These are phyloP conservation scores for Cordyceps sp. DNA, from an alignment of 2,329 filamentous ascomycete genomes.

Conservation along the genomic window DNA sequence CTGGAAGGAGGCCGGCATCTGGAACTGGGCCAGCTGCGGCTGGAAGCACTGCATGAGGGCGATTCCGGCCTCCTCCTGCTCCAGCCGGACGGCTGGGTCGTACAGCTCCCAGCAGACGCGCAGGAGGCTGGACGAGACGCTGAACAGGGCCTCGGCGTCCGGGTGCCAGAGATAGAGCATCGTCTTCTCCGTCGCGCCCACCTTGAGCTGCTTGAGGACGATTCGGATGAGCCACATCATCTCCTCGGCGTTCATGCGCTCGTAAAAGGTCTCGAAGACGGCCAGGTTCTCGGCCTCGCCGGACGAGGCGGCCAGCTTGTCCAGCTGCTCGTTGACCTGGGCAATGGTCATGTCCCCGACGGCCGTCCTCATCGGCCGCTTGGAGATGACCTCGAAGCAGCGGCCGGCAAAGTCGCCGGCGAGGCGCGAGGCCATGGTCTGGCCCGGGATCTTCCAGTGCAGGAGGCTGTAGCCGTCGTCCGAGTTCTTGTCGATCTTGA, in stretches of 20 bases:
- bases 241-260: constrained; percentile 83
- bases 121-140: constrained; percentile 75
- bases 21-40: constrained; percentile 85
- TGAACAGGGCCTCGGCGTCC: constrained; percentile 65
- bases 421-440: constrained; percentile 42
- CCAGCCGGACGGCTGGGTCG: constrained; percentile 55
- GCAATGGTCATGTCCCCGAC: constrained; percentile 70
- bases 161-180: constrained; percentile 72
- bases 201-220: constrained; percentile 61
- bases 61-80: constrained; percentile 59
- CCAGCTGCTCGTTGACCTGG: constrained; percentile 76
- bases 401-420: constrained; percentile 86
- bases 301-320: constrained; percentile 56
- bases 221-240: constrained; percentile 91
- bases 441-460: constrained; percentile 83
- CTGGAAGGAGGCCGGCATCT: constrained; percentile 61
- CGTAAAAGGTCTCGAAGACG: constrained; percentile 73
- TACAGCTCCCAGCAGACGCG: constrained; percentile 89
- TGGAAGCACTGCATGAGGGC: constrained; percentile 90
- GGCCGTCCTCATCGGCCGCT: constrained; percentile 58
- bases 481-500: constrained; percentile 81
- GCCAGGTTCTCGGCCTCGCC: constrained; percentile 74
- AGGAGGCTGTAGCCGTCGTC: constrained; percentile 74
- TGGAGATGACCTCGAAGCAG: constrained; percentile 74
- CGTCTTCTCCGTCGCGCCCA: constrained; percentile 73